Conservation (phyloP, 352 stramenopile species). For the Phytophthora meadii region DNA sequence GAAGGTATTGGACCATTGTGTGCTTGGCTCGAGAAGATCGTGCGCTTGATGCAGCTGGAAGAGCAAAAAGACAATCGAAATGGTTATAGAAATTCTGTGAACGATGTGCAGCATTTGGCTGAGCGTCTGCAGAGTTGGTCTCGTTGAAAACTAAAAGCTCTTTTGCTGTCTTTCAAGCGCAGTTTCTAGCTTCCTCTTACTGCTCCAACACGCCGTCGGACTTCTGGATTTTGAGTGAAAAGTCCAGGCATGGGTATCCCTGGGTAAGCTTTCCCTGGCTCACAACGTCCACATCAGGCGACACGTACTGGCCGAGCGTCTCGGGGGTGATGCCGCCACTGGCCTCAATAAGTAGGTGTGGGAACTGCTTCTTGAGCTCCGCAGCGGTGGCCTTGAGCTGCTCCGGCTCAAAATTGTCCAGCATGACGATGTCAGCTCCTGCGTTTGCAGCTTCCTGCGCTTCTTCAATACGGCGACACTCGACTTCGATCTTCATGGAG, state of each 20-base stretch:
- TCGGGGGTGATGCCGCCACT: constrained; percentile 97
- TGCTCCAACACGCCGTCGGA: constrained; percentile 63
- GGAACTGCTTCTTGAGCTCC: constrained; percentile 94
- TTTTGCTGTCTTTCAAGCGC: too few relatives aligned
- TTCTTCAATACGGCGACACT: constrained; percentile 95
- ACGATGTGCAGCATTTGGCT: constrained; percentile 41
- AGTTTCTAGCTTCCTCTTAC: constrained; percentile 10
- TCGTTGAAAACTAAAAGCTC: constrained; percentile 11
- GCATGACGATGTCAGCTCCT: constrained; percentile 96
- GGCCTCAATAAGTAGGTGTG: constrained; percentile 96
- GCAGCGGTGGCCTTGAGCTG: constrained; percentile 92
- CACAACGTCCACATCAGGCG: constrained; percentile 96
- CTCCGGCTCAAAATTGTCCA: constrained; percentile 98
- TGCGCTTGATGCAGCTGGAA: constrained; percentile 60
- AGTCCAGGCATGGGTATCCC: constrained; percentile 96
- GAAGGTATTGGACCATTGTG: constrained; percentile 28
- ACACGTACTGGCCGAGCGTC: constrained; percentile 94
- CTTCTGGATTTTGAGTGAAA: constrained; percentile 97
- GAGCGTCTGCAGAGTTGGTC: constrained; percentile 29
- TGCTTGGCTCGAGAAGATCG: constrained; percentile 65
- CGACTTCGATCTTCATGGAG: constrained; percentile 99
- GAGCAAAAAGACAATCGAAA: constrained; percentile 32
- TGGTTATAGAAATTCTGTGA: constrained; percentile 11
- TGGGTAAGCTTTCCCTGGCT: constrained; percentile 98
- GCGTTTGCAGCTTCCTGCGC: constrained; percentile 90